Conservation (phyloP, 768 basidiomycete species). For the Rhizopogon salebrosus region DNA sequence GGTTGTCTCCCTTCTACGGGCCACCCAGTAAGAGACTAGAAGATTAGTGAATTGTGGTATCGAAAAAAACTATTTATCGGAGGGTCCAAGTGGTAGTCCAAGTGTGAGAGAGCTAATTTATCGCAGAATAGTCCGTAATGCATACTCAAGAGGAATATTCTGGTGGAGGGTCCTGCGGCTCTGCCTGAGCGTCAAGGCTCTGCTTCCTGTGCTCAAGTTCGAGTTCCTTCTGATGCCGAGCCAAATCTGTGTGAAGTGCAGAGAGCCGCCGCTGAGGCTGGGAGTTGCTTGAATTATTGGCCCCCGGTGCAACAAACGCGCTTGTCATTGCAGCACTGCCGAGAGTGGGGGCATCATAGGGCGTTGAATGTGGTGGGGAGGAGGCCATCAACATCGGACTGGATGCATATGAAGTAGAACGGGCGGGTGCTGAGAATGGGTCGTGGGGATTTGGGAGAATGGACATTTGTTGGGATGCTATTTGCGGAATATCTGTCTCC, state of each 20-base stretch:
- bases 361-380: neutral
- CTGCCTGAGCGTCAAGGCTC: conserved; percentile 5
- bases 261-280: neutral
- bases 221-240: conserved; percentile 7
- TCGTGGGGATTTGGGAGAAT: conserved; percentile 8
- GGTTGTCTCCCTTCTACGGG: no score
- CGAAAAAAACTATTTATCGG: no score
- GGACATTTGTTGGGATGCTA: neutral
- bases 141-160: conserved; percentile 1
- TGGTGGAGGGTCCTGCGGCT: conserved; percentile 4
- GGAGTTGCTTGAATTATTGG: conserved; percentile 39
- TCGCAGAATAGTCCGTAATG: neutral
- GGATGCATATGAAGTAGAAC: neutral
- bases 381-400: neutral
- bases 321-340: neutral
- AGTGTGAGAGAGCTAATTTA: neutral
- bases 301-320: conserved; percentile 84
- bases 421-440: conserved; percentile 3
- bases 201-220: conserved; percentile 4
- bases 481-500: neutral
- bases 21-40: no score
- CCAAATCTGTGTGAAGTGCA: conserved; percentile 6
- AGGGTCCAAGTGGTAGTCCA: neutral
- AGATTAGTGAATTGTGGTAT: neutral
- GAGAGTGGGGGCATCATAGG: neutral